Evolutionary conservation across 2,329 filamentous ascomycete species (phyloP).

Genomic region (Colletotrichum melonis): DNA sequence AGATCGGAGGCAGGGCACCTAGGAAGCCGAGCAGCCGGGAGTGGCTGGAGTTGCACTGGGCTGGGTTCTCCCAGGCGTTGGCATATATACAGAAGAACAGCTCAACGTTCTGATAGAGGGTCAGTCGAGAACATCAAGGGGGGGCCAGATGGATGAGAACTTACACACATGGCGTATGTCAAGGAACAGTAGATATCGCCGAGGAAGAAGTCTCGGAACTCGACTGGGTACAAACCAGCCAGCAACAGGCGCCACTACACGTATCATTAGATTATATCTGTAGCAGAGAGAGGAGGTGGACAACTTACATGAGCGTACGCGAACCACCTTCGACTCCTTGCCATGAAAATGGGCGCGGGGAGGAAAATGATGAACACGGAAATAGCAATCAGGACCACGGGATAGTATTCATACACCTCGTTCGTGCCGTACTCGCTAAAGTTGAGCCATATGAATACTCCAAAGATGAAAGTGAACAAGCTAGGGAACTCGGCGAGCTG

Average conservation of each 20-base stretch:
- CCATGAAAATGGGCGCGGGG: constrained; percentile 79
- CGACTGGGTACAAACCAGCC: constrained; percentile 90
- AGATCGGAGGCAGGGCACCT: constrained; percentile 83
- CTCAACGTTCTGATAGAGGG: constrained; percentile 76
- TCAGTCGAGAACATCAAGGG: neutral
- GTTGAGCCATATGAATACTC: constrained; percentile 89
- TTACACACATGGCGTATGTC: constrained; percentile 87
- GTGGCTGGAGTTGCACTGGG: constrained; percentile 85
- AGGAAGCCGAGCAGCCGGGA: constrained; percentile 90
- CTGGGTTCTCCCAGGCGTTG: constrained; percentile 77
- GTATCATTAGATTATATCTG: constrained; percentile 42
- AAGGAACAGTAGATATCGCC: constrained; percentile 98
- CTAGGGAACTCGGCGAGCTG: constrained; percentile 88
- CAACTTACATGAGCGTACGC: constrained; percentile 83
- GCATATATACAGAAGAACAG: constrained; percentile 96
- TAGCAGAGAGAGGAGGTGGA: neutral
- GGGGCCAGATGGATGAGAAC: constrained; percentile 46
- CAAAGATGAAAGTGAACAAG: constrained; percentile 82
- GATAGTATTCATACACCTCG: constrained; percentile 85
- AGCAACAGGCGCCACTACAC: constrained; percentile 83
- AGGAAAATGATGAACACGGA: constrained; percentile 78
- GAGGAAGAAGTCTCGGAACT: constrained; percentile 97
- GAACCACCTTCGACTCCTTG: constrained; percentile 86
- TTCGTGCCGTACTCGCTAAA: constrained; percentile 77
- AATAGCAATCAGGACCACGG: constrained; percentile 80